Percentiles rank a stretch among this genome's conserved stretches.
Evolutionary conservation across 306 rosid genomes (phyloP).

Genomic region (Carpinus fangiana): DNA sequence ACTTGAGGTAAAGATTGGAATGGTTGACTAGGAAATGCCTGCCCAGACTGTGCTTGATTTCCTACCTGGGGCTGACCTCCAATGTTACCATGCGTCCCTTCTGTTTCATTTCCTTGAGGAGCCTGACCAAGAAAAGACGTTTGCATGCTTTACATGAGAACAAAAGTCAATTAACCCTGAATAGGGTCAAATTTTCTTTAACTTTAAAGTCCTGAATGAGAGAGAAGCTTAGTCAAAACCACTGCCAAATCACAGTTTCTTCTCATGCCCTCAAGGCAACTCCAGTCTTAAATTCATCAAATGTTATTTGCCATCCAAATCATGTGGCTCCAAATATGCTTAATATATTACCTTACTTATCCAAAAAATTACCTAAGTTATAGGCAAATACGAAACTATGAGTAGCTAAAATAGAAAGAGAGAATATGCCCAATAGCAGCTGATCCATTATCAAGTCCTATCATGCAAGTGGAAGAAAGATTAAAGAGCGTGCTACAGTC

Average conservation of each 20-base stretch:
- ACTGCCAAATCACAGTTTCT: no score
- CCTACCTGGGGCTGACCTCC: conserved; percentile 53
- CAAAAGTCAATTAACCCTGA: not conserved
- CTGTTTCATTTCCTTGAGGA: conserved; percentile 62
- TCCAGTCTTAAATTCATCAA: not conserved
- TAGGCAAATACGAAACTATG: not conserved
- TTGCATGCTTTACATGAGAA: not conserved
- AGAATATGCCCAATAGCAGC: not conserved
- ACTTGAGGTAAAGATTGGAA: conserved; percentile 68
- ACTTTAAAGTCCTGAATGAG: not conserved
- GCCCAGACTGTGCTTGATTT: conserved; percentile 68
- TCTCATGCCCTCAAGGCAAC: not conserved
- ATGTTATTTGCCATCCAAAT: not conserved
- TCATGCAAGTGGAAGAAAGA: not conserved
- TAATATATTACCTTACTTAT: not conserved
- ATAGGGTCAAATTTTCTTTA: not conserved
- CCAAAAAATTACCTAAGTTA: not conserved
- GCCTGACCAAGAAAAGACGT: conserved; percentile 35
- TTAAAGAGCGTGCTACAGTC: not conserved
- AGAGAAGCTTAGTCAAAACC: not conserved
- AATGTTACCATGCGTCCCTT: conserved; percentile 31
- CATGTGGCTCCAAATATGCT: not conserved
- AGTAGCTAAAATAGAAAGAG: not conserved
- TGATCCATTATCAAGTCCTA: not conserved
- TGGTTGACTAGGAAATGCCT: conserved; percentile 58